phyloP scores from a whole-genome alignment of 1,139 yeast species.

The Hyphopichia fennica region DNA sequence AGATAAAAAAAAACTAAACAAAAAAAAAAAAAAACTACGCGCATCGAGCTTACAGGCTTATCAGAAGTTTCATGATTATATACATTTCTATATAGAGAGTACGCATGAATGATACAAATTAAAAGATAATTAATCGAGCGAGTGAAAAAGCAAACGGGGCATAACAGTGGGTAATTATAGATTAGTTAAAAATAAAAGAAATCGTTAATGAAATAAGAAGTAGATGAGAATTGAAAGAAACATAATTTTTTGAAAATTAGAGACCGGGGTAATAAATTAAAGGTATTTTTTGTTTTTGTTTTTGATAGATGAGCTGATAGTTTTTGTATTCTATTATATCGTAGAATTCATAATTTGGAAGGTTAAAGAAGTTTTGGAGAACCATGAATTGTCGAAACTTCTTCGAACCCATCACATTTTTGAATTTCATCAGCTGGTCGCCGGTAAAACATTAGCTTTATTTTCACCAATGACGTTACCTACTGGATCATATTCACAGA shows the following conservation, averaged over 20 bases:
- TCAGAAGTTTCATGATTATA: not conserved
- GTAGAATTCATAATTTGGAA: not conserved
- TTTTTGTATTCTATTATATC: too few species aligned
- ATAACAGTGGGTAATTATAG: not conserved
- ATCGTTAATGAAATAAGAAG: not conserved
- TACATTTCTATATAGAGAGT: not conserved
- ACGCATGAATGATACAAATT: not conserved
- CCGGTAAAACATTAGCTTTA: constrained; percentile 46
- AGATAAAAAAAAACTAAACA: too few species aligned
- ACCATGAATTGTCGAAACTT: not conserved
- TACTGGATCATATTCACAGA: constrained; percentile 48
- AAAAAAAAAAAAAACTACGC: too few species aligned
- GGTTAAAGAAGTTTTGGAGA: not conserved
- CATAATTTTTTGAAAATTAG: not conserved
- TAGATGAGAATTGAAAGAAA: not conserved
- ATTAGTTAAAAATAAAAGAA: not conserved
- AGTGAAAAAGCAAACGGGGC: not conserved
- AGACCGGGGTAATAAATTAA: not conserved
- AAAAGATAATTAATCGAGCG: not conserved
- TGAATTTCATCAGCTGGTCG: not conserved
- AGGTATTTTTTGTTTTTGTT: not conserved
- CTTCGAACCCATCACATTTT: not conserved
- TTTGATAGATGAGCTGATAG: too few species aligned
- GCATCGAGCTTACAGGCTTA: not conserved
- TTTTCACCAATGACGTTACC: constrained; percentile 50